Percentiles rank a stretch among this genome's conserved stretches.
phyloP scores from a whole-genome alignment of 1,139 yeast genomes.

The Spencermartinsiella ligniputridi region DNA sequence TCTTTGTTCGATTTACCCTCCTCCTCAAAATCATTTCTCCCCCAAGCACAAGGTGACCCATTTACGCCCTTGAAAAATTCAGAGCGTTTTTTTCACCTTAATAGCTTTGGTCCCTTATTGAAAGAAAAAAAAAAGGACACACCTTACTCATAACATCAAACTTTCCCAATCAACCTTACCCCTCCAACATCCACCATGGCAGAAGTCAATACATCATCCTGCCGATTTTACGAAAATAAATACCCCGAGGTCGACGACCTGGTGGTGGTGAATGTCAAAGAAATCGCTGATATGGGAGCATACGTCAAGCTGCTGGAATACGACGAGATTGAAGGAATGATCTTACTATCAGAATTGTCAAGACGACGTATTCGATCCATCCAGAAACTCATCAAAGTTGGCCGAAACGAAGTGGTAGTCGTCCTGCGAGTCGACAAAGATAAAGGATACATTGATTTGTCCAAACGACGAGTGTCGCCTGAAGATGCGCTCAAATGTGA shows the following conservation, averaged over 20 bases:
- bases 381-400: constrained; percentile 95
- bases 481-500: constrained; percentile 98
- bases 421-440: constrained; percentile 99
- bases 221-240: constrained; percentile 96
- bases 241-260: constrained; percentile 99
- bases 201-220: constrained; percentile 65
- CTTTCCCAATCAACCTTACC: too few species aligned
- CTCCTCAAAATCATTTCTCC: too few species aligned
- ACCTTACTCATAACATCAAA: too few species aligned
- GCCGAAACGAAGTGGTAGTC: constrained; percentile 97
- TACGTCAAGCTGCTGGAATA: constrained; percentile 93
- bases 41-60: too few species aligned
- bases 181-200: too few species aligned
- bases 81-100: background rate
- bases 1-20: too few species aligned
- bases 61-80: background rate
- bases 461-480: constrained; percentile 96
- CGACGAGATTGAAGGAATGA: constrained; percentile 99
- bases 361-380: constrained; percentile 98
- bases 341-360: constrained; percentile 87
- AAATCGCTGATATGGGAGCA: constrained; percentile 97
- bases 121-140: background rate
- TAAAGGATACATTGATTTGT: constrained; percentile 95
- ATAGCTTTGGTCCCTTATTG: background rate
- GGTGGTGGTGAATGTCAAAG: constrained; percentile 98